phyloP scores from a whole-genome alignment of 177 flowering plant species.

The Vitis hybrid region DNA sequence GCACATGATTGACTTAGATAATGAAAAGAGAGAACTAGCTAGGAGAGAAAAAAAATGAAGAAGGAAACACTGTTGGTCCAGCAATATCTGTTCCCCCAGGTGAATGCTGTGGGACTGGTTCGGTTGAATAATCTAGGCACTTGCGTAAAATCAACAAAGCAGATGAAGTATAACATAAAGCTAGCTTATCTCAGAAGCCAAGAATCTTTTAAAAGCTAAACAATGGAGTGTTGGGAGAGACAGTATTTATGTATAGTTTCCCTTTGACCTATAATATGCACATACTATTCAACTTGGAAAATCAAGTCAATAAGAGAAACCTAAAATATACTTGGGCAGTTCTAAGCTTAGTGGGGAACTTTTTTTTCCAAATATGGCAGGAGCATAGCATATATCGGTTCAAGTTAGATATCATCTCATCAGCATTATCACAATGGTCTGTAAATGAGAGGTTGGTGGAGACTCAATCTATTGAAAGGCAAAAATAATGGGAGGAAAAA shows the following conservation, averaged over 20 bases:
- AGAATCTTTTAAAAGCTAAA: slow-evolving; percentile 21
- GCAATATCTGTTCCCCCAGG: slow-evolving; percentile 3
- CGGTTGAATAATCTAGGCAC: slow-evolving; percentile 11
- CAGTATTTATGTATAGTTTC: background rate
- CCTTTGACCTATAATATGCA: background rate
- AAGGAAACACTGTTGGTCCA: background rate
- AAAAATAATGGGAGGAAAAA: background rate
- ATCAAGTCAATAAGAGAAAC: slow-evolving; percentile 1
- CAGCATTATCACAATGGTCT: too few relatives aligned
- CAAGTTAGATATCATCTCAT: too few relatives aligned
- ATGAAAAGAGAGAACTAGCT: background rate
- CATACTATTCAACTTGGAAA: background rate
- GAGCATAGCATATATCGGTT: too few relatives aligned
- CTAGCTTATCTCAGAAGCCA: slow-evolving; percentile 1
- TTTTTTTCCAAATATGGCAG: too few relatives aligned
- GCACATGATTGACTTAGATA: background rate
- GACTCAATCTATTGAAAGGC: background rate
- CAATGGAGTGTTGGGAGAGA: slow-evolving; percentile 7
- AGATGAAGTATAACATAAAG: slow-evolving; percentile 5
- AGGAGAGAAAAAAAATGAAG: background rate
- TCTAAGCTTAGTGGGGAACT: background rate
- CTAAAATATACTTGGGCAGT: background rate
- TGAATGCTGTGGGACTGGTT: slow-evolving; percentile 6
- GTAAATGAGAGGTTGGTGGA: background rate
- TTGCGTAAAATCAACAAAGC: slow-evolving; percentile 16